These are phyloP conservation scores for Pythium volutum DNA, from an alignment of 352 stramenopile species.

Conservation along the genomic window DNA sequence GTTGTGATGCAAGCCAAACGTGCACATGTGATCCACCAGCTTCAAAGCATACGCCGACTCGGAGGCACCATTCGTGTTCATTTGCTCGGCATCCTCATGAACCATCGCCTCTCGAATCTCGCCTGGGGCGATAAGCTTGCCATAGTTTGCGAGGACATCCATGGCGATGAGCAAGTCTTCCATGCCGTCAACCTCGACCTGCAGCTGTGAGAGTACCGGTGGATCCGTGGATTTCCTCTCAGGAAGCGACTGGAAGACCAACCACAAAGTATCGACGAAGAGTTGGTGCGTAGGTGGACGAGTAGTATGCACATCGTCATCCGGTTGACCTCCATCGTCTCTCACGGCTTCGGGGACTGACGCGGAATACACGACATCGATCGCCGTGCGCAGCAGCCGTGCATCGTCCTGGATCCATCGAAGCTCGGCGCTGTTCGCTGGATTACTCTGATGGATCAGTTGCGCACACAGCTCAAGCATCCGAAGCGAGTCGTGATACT, in stretches of 20 bases:
- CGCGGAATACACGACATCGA: conserved; percentile 49
- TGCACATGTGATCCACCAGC: conserved; percentile 53
- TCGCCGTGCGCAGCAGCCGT: conserved; percentile 50
- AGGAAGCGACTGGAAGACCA: conserved; percentile 73
- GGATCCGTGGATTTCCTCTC: conserved; percentile 55
- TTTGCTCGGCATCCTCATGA: neutral
- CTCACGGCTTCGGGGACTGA: neutral
- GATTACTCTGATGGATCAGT: conserved; percentile 63
- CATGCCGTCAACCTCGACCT: conserved; percentile 70
- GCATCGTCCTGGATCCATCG: conserved; percentile 68
- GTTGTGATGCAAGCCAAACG: conserved; percentile 29
- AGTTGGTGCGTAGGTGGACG: conserved; percentile 14
- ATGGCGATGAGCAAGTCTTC: conserved; percentile 71
- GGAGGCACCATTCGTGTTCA: neutral
- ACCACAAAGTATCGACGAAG: conserved; percentile 63
- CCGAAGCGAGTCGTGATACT: neutral
- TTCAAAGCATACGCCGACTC: conserved; percentile 22
- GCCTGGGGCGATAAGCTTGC: conserved; percentile 32
- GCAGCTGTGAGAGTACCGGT: conserved; percentile 48
- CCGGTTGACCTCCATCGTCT: neutral
- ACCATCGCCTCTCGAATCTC: conserved; percentile 22
- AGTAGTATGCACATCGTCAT: neutral
- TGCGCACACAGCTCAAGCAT: conserved; percentile 47
- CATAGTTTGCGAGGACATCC: conserved; percentile 65
- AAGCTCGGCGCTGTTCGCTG: conserved; percentile 32